A percentile compares a stretch with the other conserved stretches of the same genome.
Conservation (phyloP, 2,329 filamentous ascomycete genomes). For the Diplocarpon rosae region DNA sequence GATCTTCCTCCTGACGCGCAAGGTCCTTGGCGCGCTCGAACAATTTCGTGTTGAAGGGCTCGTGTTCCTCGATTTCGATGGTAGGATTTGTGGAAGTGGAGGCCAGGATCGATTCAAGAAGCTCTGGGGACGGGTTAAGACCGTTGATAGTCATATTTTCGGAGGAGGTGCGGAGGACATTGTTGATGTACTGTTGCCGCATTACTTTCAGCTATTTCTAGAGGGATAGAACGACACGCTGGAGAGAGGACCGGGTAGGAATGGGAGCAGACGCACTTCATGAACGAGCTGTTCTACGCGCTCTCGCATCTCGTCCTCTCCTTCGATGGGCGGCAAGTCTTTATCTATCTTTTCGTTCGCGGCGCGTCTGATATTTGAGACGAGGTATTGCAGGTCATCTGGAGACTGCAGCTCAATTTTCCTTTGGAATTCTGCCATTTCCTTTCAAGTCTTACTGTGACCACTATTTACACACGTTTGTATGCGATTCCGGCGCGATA, state of each 20-base stretch:
- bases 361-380: constrained; percentile 56
- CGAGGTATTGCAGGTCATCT: constrained; percentile 60
- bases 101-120: constrained; percentile 28
- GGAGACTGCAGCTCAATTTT: constrained; percentile 72
- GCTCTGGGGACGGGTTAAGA: constrained; percentile 30
- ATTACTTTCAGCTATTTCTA: background rate
- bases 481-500: too few relatives aligned
- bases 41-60: constrained; percentile 49
- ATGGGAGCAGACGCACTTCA: constrained; percentile 33
- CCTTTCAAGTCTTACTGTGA: background rate
- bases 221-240: background rate
- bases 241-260: background rate
- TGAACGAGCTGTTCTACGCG: constrained; percentile 49
- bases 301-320: constrained; percentile 45
- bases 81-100: constrained; percentile 10
- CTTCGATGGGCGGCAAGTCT: constrained; percentile 55
- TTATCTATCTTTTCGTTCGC: constrained; percentile 56
- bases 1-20: constrained; percentile 50
- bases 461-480: too few relatives aligned
- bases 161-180: constrained; percentile 46
- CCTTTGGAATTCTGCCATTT: constrained; percentile 41
- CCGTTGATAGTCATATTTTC: constrained; percentile 55
- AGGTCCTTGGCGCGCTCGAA: constrained; percentile 49
- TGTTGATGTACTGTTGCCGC: constrained; percentile 43
- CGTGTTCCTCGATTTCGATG: constrained; percentile 35